phyloP scores from a whole-genome alignment of 2,329 filamentous ascomycete genomes.

The Fusarium keratoplasticum region DNA sequence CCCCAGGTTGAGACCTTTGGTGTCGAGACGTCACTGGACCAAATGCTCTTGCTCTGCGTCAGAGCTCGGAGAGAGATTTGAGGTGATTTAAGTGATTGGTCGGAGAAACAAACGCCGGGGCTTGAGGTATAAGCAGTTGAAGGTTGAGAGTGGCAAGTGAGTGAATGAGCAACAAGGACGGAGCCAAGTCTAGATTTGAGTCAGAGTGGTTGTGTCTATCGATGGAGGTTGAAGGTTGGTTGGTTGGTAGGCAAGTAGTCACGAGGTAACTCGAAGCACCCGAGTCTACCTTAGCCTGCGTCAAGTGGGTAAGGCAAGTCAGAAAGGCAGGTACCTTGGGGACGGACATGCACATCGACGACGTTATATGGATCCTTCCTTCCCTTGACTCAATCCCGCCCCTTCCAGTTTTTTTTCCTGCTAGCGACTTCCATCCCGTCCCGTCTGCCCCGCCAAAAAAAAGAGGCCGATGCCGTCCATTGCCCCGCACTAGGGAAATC shows the following conservation, averaged over 20 bases:
- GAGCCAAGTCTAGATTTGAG: background rate
- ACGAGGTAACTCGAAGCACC: background rate
- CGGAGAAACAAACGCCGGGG: background rate
- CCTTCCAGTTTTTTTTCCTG: background rate
- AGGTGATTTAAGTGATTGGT: background rate
- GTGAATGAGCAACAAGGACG: background rate
- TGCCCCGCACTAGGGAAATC: constrained; percentile 5
- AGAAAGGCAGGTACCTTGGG: background rate
- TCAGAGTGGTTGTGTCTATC: background rate
- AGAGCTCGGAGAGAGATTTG: background rate
- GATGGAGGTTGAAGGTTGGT: background rate
- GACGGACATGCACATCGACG: background rate
- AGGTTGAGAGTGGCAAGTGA: background rate
- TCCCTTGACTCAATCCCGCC: constrained; percentile 15
- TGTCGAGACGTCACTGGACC: constrained; percentile 26
- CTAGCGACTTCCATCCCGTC: constrained; percentile 22
- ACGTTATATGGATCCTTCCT: constrained; percentile 1
- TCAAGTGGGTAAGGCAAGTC: background rate
- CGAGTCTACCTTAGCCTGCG: background rate
- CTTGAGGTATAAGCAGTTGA: background rate
- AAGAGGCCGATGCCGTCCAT: background rate
- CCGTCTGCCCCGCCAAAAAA: constrained; percentile 1
- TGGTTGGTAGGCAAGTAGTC: background rate
- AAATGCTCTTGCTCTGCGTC: constrained; percentile 17
- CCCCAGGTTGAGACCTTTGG: background rate